Base-by-base conservation (phyloP, 2,329 filamentous ascomycete genomes). In the Claviceps quebecensis region DNA sequence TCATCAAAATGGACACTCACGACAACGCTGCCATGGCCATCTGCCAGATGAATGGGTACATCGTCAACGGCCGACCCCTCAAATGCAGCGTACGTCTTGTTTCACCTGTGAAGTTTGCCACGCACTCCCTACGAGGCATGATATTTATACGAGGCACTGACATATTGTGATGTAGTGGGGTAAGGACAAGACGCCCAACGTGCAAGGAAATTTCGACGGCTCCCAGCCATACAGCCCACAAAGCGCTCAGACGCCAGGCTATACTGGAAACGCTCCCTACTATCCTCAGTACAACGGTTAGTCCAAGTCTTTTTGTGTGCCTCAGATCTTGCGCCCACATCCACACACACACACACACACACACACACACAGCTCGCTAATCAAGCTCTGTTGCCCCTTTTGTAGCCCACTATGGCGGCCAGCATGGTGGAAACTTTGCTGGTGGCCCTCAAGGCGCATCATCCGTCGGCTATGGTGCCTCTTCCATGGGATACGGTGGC, bases 11-110 rank as follows among this genome's bases (percentile, higher is more conserved):
- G 90, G 93, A 98, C 67, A 86, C 83, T 6, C 93, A 98, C 64
- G 93, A 98, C 72, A 96, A 96, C 63, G 93, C 93, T 3, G 90
- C 93, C 51, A 95, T 95, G 86, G 89, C 90, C 37, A 98, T 98
- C 63, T 98, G 93, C 71, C 90, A 97, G 66, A 78, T 98, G 63
- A 97, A 91, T 61, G 91, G 91, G 36, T 98, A 97, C 73, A 94
- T 96, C 59, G 91, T 98, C 61, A 96, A 98, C 63, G 93, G 93
- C 49, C 84, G 93, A 58, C 93, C 93, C 50, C 72, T 98, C 60
- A 98, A 98, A 78, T 98, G 93, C 78, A 97, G 91, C 69, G 91
- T 97, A 85, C 73, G 91, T 84, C 54, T 26, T 49, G 39, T 41
- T 34, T 19, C 13, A 2, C n/a, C 16, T 23, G 11, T 23, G 5